Evolutionary conservation across 2,329 filamentous ascomycete species (phyloP).

Genomic region (Daldinia sp.): DNA sequence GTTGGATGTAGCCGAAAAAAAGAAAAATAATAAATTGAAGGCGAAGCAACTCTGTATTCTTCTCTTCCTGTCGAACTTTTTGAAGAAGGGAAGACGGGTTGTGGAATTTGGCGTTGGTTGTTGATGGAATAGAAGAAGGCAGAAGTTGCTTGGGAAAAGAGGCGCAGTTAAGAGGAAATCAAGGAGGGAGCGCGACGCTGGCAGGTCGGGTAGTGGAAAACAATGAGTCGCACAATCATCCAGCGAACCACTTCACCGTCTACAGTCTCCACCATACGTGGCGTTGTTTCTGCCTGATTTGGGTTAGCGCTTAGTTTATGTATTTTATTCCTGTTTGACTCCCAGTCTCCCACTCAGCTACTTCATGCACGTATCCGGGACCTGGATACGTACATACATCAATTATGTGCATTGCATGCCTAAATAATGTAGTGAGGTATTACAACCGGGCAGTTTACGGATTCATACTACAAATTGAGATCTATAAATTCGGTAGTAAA

Average conservation of each 20-base stretch:
- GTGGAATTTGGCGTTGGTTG: constrained; percentile 16
- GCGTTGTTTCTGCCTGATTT: constrained; percentile 11
- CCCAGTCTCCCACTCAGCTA: too few relatives aligned
- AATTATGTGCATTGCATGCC: too few relatives aligned
- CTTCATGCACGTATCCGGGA: not conserved
- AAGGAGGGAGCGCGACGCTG: constrained; percentile 30
- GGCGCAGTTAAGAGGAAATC: constrained; percentile 28
- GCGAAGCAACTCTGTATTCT: constrained; percentile 18
- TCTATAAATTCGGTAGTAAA: not conserved
- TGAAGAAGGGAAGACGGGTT: constrained; percentile 32
- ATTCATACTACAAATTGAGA: too few relatives aligned
- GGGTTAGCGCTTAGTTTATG: not conserved
- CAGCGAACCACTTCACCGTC: constrained; percentile 11
- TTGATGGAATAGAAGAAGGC: constrained; percentile 28
- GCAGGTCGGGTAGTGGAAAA: constrained; percentile 19
- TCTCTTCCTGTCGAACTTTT: constrained; percentile 36
- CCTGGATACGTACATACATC: too few relatives aligned
- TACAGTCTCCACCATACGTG: constrained; percentile 26
- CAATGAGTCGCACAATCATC: constrained; percentile 30
- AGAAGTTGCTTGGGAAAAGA: constrained; percentile 16
- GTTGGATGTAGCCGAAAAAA: constrained; percentile 52
- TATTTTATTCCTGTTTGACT: too few relatives aligned
- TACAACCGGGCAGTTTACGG: too few relatives aligned
- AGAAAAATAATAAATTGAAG: constrained; percentile 29
- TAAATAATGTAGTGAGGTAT: too few relatives aligned